A percentile compares a stretch with the other conserved stretches of the same genome.
Conservation (phyloP, 805 yeast species). For the Ogataea thermomethanolica region DNA sequence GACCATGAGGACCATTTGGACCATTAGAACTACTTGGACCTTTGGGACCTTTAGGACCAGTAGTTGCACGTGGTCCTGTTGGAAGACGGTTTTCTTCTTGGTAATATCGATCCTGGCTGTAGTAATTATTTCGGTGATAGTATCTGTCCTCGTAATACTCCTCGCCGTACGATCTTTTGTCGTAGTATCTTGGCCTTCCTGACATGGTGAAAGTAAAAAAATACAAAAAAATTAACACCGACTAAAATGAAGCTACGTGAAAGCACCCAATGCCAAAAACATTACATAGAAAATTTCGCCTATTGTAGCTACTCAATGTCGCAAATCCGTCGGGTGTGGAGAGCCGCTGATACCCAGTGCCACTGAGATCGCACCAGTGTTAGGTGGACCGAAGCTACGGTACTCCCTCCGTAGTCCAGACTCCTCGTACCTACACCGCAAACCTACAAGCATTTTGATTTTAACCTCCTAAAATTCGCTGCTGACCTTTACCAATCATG, state of each 20-base stretch:
- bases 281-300: background rate
- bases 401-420: too few relatives aligned
- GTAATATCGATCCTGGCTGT: constrained; percentile 4
- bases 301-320: too few relatives aligned
- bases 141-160: constrained; percentile 6
- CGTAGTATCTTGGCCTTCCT: constrained; percentile 7
- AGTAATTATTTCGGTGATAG: constrained; percentile 7
- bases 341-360: too few relatives aligned
- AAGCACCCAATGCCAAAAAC: too few relatives aligned
- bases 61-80: constrained; percentile 18
- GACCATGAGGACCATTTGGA: constrained; percentile 21
- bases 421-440: too few relatives aligned
- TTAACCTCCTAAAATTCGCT: too few relatives aligned
- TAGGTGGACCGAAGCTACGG: too few relatives aligned
- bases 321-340: too few relatives aligned
- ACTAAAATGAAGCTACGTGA: too few relatives aligned
- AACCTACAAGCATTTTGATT: too few relatives aligned
- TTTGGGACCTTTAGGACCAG: background rate
- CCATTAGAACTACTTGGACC: constrained; percentile 12
- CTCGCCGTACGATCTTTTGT: constrained; percentile 4
- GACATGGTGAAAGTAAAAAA: constrained; percentile 5
- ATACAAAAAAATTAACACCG: background rate
- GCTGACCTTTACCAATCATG: constrained; percentile 1
- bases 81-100: constrained; percentile 16
- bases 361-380: too few relatives aligned